Evolutionary conservation across 148 eudicot species (phyloP), one percentile per base, ranked within the genome.

Genomic region (Cornus florida): DNA sequence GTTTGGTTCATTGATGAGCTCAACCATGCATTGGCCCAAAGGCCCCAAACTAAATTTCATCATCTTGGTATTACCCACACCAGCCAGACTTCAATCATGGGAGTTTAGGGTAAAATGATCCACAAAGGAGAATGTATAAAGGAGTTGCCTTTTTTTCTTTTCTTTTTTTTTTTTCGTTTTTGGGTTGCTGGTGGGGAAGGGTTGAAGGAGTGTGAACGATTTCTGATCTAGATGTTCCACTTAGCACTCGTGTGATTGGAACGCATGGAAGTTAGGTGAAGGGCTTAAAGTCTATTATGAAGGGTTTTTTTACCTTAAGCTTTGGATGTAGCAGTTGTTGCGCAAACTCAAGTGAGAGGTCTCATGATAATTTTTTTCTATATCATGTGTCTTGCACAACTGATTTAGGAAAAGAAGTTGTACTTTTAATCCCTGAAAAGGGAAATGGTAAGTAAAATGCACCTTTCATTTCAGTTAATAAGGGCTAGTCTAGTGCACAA

Each of bases 241-340:
- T 76, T 19, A 39, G 78, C 35, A 39, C 59, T 75, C 43, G 33
- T 75, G 24, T 33, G 71, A 75, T 75, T 66, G 70, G 78, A 65
- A 38, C n/a, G 16, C 7, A 3, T 60, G 65, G 65, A 60, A 60
- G 57, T 50, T 3, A 10, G 65, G 16, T 19, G 22, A 39, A 4
- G 43, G 6, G 43, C 43, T 39, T 39, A 39, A 39, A 4, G 6
- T 7, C 7, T 28, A 28, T 28, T 28, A 28, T 28, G 28, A 28
- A 28, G 28, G 28, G 0, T 28, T 28, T 28, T 28, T 28, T 28
- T 28, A 28, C 28, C 28, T 28, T 35, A 4, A 35, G 38, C 5
- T 35, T 35, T 35, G 38, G 38, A 35, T 35, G 4, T 35, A 14
- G 13, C 20, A 35, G 48, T 43, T 43, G 48, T 3, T 5, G 48